Percentiles rank a stretch among this genome's conserved stretches.
phyloP scores from a whole-genome alignment of 1,284 basidiomycete species.

The Quambalaria eucalypti region DNA sequence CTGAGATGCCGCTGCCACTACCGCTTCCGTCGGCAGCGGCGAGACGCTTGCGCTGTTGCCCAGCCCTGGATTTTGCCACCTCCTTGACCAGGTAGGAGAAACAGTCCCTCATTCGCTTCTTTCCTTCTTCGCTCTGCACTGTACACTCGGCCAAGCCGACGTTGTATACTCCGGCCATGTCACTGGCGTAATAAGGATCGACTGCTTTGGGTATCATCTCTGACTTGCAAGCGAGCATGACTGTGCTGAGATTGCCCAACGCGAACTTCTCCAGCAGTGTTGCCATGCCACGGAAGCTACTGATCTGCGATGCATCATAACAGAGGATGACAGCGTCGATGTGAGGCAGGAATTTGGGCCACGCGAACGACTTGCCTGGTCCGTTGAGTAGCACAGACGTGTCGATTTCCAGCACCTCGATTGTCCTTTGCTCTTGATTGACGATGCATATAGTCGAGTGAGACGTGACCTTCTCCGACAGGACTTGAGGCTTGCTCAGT shows the following conservation, averaged over 20 bases:
- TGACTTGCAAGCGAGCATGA: conserved; percentile 43
- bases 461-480: conserved; percentile 35
- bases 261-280: conserved; percentile 39
- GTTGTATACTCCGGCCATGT: conserved; percentile 39
- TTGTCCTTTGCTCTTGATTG: conserved; percentile 35
- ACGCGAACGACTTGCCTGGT: conserved; percentile 33
- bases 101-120: conserved; percentile 41
- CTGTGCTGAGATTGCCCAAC: conserved; percentile 27
- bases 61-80: conserved; percentile 33
- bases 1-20: no score
- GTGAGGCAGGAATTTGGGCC: conserved; percentile 35
- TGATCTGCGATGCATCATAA: conserved; percentile 35
- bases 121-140: conserved; percentile 37
- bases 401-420: conserved; percentile 41
- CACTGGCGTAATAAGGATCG: conserved; percentile 40
- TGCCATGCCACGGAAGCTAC: conserved; percentile 39
- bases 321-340: conserved; percentile 41
- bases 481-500: conserved; percentile 29
- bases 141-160: conserved; percentile 41
- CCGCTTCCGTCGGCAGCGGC: not conserved
- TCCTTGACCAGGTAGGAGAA: conserved; percentile 41
- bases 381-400: conserved; percentile 33
- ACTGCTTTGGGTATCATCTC: conserved; percentile 35
- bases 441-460: conserved; percentile 40
- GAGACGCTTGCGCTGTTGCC: not conserved